Evolutionary conservation across 2,329 filamentous ascomycete species (phyloP).

Genomic region (Verticillium albo-atrum): DNA sequence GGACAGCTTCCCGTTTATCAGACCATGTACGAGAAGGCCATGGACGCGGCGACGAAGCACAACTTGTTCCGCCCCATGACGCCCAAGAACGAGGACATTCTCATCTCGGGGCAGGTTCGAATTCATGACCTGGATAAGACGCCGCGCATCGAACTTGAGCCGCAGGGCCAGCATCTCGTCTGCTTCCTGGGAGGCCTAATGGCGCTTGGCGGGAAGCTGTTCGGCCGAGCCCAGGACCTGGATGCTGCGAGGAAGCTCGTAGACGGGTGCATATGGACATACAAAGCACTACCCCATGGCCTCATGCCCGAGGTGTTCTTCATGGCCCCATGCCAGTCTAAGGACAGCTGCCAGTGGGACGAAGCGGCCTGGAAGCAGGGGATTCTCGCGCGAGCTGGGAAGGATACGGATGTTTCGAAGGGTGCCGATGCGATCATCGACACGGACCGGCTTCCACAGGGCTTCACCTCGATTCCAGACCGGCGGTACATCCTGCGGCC

Average conservation of each 20-base stretch:
- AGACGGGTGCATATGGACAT: conserved; percentile 55
- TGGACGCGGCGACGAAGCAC: conserved; percentile 55
- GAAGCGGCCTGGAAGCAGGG: conserved; percentile 27
- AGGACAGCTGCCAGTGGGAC: conserved; percentile 22
- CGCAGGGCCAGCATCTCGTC: conserved; percentile 51
- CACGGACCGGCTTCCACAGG: conserved; percentile 11
- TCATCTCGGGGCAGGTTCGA: conserved; percentile 47
- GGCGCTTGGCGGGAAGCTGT: conserved; percentile 60
- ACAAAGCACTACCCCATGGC: conserved; percentile 47
- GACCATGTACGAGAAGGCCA: conserved; percentile 57
- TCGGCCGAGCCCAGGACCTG: conserved; percentile 43
- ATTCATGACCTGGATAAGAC: conserved; percentile 9
- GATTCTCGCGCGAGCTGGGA: conserved; percentile 20
- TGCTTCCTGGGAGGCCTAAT: conserved; percentile 72
- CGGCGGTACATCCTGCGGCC: conserved; percentile 52
- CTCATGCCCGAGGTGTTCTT: conserved; percentile 55
- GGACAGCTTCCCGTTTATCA: conserved; percentile 58
- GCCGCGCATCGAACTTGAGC: conserved; percentile 31
- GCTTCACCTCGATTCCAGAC: conserved; percentile 21
- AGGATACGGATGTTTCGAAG: conserved; percentile 13
- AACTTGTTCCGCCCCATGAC: conserved; percentile 68
- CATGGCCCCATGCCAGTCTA: conserved; percentile 34
- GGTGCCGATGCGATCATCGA: conserved; percentile 17
- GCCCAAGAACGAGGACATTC: conserved; percentile 55
- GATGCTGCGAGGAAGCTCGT: conserved; percentile 42